Base-by-base conservation (phyloP, 169 alveolate species). In the Plasmodium coatneyi region DNA sequence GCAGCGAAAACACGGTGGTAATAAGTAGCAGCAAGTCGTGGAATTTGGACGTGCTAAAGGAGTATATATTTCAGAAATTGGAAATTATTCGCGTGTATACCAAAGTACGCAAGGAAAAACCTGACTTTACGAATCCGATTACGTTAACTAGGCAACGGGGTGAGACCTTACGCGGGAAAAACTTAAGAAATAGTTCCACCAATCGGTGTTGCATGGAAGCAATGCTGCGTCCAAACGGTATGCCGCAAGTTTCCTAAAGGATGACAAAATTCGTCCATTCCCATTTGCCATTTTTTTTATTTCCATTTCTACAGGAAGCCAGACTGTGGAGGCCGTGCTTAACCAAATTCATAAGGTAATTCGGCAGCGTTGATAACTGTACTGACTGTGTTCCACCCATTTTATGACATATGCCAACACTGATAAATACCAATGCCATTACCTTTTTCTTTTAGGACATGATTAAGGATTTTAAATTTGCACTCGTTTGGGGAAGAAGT, bases 401-500 rank as follows among this genome's bases (percentile, higher is more conserved):
- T 95, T 84, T 71, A n/a, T 72, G 49, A 10, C 34, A 2, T 12
- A 16, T 28, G 36, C 16, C 49, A 70, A 66, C 39, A 10, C 32
- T 39, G 43, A 83, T 71, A 83, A 9, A 19, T 80, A n/a, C 12
- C 34, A 0, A 3, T 60, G 30, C 2, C 14, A 83, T 56, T 19
- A 1, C 22, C 43, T 32, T 84, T 74, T 60, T 25, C 30, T 19
- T 74, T n/a, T 71, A 84, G 92, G 97, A 96, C 76, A 72, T 97
- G 90, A 95, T 96, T 79, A 97, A 96, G 36, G 98, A 97, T 72
- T 95, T 97, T 95, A 98, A 98, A 95, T 98, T 97, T 71, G 99
- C 99, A n/a, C 95, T 98, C 72, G 99, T 99, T 34, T 99, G 99
- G 99, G 99, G 99, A 22, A 96, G 96, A 82, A 97, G 99, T 72